phyloP scores from a whole-genome alignment of 2,329 filamentous ascomycete species.

The Cercospora zeae-maydis region DNA sequence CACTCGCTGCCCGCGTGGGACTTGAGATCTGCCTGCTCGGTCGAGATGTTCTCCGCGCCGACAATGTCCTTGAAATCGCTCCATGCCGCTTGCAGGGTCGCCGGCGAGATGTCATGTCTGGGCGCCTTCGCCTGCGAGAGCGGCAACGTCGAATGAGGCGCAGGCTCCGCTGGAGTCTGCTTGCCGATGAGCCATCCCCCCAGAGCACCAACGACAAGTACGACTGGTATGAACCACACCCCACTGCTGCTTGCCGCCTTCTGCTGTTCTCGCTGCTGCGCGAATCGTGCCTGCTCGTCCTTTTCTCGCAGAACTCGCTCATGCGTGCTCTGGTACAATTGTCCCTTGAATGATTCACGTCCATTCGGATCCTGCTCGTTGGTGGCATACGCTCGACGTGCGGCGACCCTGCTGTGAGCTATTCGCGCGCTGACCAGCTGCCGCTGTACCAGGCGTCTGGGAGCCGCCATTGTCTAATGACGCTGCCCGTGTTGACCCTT shows the following conservation, averaged over 20 bases:
- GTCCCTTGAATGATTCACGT: slow-evolving; percentile 53
- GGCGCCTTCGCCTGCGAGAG: slow-evolving; percentile 48
- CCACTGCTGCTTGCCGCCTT: slow-evolving; percentile 29
- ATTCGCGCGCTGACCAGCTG: slow-evolving; percentile 17
- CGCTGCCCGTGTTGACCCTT: not conserved
- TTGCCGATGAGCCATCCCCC: slow-evolving; percentile 57
- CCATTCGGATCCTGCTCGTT: slow-evolving; percentile 39
- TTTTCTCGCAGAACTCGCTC: slow-evolving; percentile 57
- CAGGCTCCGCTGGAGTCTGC: slow-evolving; percentile 43
- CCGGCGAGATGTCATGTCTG: slow-evolving; percentile 53
- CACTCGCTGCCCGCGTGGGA: slow-evolving; percentile 61
- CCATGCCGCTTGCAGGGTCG: slow-evolving; percentile 63
- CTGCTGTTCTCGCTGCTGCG: slow-evolving; percentile 36
- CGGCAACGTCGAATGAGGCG: slow-evolving; percentile 55
- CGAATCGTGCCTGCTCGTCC: slow-evolving; percentile 53
- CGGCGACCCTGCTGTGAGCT: slow-evolving; percentile 8
- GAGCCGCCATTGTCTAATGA: slow-evolving; percentile 35
- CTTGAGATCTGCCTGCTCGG: slow-evolving; percentile 51
- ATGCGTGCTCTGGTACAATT: slow-evolving; percentile 60
- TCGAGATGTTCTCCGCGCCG: slow-evolving; percentile 61
- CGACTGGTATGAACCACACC: slow-evolving; percentile 38
- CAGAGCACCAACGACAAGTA: slow-evolving; percentile 49
- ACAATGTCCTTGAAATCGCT: slow-evolving; percentile 59
- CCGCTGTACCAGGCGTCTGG: slow-evolving; percentile 20
- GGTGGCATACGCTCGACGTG: slow-evolving; percentile 38